These are phyloP conservation scores for Acrocalymma vagum DNA, from an alignment of 2,329 filamentous ascomycete species.

Conservation along the genomic window DNA sequence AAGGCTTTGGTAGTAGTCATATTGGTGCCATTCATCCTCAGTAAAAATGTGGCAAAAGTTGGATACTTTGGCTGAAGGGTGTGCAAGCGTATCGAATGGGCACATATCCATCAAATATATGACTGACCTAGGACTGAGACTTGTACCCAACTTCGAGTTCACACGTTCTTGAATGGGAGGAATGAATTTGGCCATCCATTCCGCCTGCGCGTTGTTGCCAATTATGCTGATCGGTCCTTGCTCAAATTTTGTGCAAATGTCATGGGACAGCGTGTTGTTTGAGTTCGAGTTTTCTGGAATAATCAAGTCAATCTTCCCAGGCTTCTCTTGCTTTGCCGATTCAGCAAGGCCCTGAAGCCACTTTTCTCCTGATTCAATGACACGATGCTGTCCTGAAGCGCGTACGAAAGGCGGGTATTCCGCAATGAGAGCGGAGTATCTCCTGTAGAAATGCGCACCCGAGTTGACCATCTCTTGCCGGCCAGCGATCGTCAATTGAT, in stretches of 20 bases:
- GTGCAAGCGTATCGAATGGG: slow-evolving; percentile 79
- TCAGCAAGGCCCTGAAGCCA: slow-evolving; percentile 79
- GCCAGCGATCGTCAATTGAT: slow-evolving; percentile 74
- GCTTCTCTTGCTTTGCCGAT: slow-evolving; percentile 55
- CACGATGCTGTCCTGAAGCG: slow-evolving; percentile 73
- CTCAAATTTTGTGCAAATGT: slow-evolving; percentile 76
- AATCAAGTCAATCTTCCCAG: slow-evolving; percentile 59
- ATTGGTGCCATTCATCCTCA: slow-evolving; percentile 75
- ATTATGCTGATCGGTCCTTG: slow-evolving; percentile 60
- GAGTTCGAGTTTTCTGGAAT: slow-evolving; percentile 71
- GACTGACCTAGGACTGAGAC: slow-evolving; percentile 69
- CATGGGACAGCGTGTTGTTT: slow-evolving; percentile 86
- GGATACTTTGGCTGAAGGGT: slow-evolving; percentile 63
- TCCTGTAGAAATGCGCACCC: slow-evolving; percentile 76
- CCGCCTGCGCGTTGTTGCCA: slow-evolving; percentile 58
- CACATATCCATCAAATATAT: slow-evolving; percentile 88
- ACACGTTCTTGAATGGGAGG: slow-evolving; percentile 74
- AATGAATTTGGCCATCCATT: slow-evolving; percentile 72
- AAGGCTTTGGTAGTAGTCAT: slow-evolving; percentile 82
- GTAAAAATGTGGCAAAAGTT: slow-evolving; percentile 81
- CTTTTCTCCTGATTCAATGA: slow-evolving; percentile 76
- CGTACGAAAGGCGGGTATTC: slow-evolving; percentile 73
- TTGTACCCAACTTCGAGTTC: slow-evolving; percentile 73
- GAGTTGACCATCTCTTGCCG: slow-evolving; percentile 76
- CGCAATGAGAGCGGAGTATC: slow-evolving; percentile 72